phyloP scores from a whole-genome alignment of 2,329 filamentous ascomycete genomes.

The Cyclaneusma minus region DNA sequence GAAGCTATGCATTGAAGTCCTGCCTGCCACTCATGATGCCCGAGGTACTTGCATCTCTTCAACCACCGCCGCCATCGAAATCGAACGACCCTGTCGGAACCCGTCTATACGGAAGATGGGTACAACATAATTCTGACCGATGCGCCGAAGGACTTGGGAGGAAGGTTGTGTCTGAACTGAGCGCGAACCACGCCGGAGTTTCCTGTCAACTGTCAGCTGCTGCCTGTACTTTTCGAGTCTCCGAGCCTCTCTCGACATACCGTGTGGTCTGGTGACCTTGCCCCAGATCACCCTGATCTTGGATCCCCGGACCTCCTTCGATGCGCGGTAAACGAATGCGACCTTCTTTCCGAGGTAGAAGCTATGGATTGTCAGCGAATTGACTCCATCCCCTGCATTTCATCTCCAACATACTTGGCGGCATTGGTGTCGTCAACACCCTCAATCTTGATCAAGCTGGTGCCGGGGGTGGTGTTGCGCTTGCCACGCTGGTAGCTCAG shows the following conservation, averaged over 20 bases:
- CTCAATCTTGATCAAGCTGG: conserved; percentile 96
- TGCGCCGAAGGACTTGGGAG: conserved; percentile 90
- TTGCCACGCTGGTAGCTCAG: conserved; percentile 94
- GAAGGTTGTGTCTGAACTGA: conserved; percentile 93
- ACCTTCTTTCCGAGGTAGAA: conserved; percentile 99
- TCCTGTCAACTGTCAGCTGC: conserved; percentile 33
- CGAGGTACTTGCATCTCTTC: conserved; percentile 43
- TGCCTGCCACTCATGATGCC: conserved; percentile 28
- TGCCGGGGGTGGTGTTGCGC: conserved; percentile 79
- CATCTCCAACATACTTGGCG: conserved; percentile 52
- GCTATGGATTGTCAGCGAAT: conserved; percentile 17
- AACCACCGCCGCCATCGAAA: conserved; percentile 42
- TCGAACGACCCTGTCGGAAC: conserved; percentile 29
- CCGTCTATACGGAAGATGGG: conserved; percentile 81
- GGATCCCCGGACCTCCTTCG: conserved; percentile 88
- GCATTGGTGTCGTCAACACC: conserved; percentile 82
- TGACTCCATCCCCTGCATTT: neutral
- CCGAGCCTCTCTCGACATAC: conserved; percentile 33
- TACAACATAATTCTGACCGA: conserved; percentile 96
- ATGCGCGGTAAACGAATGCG: conserved; percentile 94
- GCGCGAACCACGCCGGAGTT: conserved; percentile 97
- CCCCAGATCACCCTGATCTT: conserved; percentile 99
- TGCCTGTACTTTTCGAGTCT: neutral
- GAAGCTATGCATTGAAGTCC: conserved; percentile 36
- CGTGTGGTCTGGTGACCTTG: conserved; percentile 92